phyloP scores from a whole-genome alignment of 495 filamentous ascomycete species.

The Entonaema liquescens region DNA sequence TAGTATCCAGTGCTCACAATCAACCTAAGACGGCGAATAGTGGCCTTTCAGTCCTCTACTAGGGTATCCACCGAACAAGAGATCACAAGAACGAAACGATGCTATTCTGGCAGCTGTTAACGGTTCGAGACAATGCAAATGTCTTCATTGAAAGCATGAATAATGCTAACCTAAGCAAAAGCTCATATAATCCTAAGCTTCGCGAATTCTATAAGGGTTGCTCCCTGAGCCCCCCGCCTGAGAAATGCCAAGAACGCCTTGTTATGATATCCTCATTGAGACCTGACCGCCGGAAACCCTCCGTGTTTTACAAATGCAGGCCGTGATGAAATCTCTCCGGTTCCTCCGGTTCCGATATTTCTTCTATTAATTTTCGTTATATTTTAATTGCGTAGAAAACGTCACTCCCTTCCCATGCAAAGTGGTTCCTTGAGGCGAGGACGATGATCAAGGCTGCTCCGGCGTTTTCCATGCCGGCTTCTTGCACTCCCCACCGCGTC shows the following conservation, averaged over 20 bases:
- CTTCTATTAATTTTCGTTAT: constrained; percentile 20
- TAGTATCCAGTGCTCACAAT: not conserved
- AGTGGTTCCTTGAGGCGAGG: not conserved
- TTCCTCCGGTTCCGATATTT: constrained; percentile 8
- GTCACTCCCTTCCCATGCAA: not conserved
- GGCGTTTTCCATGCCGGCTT: constrained; percentile 43
- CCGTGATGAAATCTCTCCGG: constrained; percentile 6
- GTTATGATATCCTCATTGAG: constrained; percentile 18
- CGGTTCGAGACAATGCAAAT: constrained; percentile 4
- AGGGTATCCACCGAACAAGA: not conserved
- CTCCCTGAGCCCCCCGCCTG: constrained; percentile 5
- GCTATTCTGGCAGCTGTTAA: not conserved
- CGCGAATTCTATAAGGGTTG: constrained; percentile 9
- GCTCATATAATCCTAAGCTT: constrained; percentile 19
- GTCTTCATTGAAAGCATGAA: constrained; percentile 1
- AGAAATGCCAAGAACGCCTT: constrained; percentile 33
- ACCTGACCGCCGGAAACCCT: constrained; percentile 3
- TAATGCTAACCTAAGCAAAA: constrained; percentile 27
- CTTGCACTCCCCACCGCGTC: constrained; percentile 47
- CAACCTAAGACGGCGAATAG: not conserved
- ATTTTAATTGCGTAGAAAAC: constrained; percentile 6
- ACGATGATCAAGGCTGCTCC: constrained; percentile 14
- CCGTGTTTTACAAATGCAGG: constrained; percentile 17
- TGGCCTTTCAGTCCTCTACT: not conserved
- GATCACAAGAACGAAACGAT: not conserved